Evolutionary conservation across 1,284 basidiomycete genomes (phyloP), one percentile per base, ranked within the genome.

Genomic region (Bondarzewia mesenterica): DNA sequence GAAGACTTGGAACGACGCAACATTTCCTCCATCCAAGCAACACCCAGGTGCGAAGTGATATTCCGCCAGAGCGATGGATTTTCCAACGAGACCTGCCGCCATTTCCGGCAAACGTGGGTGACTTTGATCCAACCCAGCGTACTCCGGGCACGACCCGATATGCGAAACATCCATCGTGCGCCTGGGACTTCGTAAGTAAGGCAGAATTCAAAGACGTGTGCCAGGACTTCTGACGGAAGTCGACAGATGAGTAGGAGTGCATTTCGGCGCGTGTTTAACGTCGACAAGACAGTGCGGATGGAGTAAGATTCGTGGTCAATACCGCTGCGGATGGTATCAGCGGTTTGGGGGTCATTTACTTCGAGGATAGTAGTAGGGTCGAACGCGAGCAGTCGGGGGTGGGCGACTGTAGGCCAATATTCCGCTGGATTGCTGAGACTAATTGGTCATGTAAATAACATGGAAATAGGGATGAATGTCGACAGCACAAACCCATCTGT

Each of bases 21-120:
- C 10, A 18, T 40, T 18, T 40, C 38, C 4, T 5, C 15, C 16
- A 40, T 40, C 38, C 38, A 65, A 2, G 66, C 63, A 3, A 60
- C 59, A 4, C 60, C 64, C 15, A 57, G 54, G 27, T 38, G 18
- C 43, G 66, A 65, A 18, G 54, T 42, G 27, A 70, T 50, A 18
- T 35, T 46, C 2, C 52, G 68, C 71, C 60, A 72, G 43, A 64
- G 61, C 23, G 50, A 61, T 25, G 71, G 64, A 23, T 61, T 66
- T 44, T 57, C 54, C 46, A 63, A 43, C 25, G 57, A 63, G n/a
- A 66, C 50, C 44, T 52, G 54, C 52, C 64, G 58, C 69, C 69
- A 66, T 22, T 60, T 61, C 37, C 50, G 57, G 57, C 71, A 73
- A 8, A 74, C 67, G 48, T 72, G 71, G n/a, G 68, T 40, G 12